Conservation (phyloP, 108 stramenopile species). For the Fistulifera pelliculosa region DNA sequence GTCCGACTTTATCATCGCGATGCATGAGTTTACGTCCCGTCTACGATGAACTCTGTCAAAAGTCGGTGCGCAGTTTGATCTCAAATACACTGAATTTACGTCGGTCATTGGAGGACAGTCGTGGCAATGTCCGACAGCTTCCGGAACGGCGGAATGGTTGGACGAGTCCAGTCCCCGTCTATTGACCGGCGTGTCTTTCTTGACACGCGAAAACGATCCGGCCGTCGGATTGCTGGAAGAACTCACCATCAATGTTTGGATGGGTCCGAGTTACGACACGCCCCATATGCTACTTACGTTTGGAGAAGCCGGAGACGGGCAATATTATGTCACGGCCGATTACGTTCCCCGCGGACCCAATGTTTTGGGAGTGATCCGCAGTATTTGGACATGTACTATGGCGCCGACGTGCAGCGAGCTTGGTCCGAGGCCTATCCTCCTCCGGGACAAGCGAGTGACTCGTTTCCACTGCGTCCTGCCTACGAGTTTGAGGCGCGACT, state of each 20-base stretch:
- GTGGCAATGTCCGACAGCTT: background rate
- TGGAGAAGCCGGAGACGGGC: background rate
- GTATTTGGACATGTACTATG: constrained; percentile 2
- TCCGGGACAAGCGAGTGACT: constrained; percentile 1
- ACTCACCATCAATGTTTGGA: background rate
- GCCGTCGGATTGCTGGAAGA: background rate
- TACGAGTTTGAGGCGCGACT: background rate
- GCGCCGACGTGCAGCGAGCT: background rate
- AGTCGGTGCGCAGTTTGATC: background rate
- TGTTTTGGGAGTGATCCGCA: constrained; percentile 1
- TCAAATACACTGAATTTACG: background rate
- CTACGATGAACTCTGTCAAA: background rate
- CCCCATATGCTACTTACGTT: constrained; percentile 1
- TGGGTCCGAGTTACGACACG: constrained; percentile 1
- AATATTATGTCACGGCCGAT: constrained; percentile 1
- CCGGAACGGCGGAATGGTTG: constrained; percentile 2
- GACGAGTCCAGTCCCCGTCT: background rate
- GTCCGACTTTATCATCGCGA: background rate
- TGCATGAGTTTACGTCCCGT: background rate
- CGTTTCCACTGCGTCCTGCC: background rate
- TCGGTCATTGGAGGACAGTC: background rate
- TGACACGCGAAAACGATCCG: constrained; percentile 2
- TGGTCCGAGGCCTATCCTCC: background rate
- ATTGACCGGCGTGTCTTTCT: constrained; percentile 1
- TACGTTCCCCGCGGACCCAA: constrained; percentile 6